Base-by-base conservation (phyloP, 148 eudicot species). In the Fagopyrum tataricum region DNA sequence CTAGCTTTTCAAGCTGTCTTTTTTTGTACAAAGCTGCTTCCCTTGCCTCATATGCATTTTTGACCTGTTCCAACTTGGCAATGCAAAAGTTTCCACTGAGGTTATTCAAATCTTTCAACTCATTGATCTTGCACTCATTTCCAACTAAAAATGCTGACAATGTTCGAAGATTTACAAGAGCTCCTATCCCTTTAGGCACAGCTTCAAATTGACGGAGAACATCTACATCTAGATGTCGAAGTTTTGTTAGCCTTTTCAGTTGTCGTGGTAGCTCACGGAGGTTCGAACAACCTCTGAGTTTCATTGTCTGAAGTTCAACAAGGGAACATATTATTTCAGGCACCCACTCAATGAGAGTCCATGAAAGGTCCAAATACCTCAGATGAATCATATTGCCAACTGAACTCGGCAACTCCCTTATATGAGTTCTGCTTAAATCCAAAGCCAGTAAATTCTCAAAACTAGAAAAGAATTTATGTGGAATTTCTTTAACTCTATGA, bases 381-480 rank as follows among this genome's bases (percentile, higher is more conserved):
- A 62, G 68, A n/a, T 26, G 68, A 10, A 12, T 13, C 6, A 24
- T 11, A 4, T 31, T 17, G 4, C 37, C 10, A 12, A 23, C 13
- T 12, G 7, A 4, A 17, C 13, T 13, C 13, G 40, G 68, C 14
- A 26, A 41, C 2, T 26, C 13, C 1, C n/a, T 5, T 13, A 31
- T 31, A 62, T 31, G 4, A n/a, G 67, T 62, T 7, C 31, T 40
- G 67, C 67, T 62, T 41, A 62, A 62, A n/a, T 62, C 75, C 83
- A 79, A 13, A 62, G 68, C 3, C 18, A 26, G 31, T 26, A 26
- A 26, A 26, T 2, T 26, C 31, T 26, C 31, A 26, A 26, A 26
- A 26, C 31, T 26, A 0, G 31, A 26, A 2, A 26, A 26, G 1
- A 26, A 26, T 26, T 26, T 26, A 26, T 26, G 31, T 26, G 31